Evolutionary conservation across 2,329 filamentous ascomycete species (phyloP).

Genomic region (Colletotrichum echinochloae): DNA sequence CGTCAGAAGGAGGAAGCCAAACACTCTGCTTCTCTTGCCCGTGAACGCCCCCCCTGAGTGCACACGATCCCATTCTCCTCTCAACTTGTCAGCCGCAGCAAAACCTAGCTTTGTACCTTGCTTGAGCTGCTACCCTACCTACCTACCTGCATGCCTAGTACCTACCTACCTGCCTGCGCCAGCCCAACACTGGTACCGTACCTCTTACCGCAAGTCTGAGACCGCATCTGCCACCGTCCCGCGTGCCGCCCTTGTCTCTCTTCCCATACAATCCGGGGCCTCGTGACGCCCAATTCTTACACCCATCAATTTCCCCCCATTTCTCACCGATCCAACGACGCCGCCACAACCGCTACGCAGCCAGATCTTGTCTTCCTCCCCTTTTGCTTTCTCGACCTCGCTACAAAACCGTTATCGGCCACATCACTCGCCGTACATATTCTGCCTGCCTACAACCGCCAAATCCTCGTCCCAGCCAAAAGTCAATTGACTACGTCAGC

Average conservation of each 20-base stretch:
- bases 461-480: not conserved
- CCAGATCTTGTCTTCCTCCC: slow-evolving; percentile 2
- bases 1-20: not conserved
- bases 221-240: slow-evolving; percentile 35
- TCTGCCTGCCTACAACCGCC: not conserved
- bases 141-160: not conserved
- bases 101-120: slow-evolving; percentile 15
- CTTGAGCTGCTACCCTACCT: slow-evolving; percentile 18
- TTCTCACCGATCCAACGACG: slow-evolving; percentile 25
- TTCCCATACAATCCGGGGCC: slow-evolving; percentile 23
- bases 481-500: slow-evolving; percentile 18
- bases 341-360: slow-evolving; percentile 21
- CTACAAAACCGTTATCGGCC: slow-evolving; percentile 2
- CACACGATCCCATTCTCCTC: not conserved
- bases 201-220: slow-evolving; percentile 29
- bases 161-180: slow-evolving; percentile 2
- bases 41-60: not conserved
- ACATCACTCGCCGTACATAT: not conserved
- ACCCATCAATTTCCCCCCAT: slow-evolving; percentile 38
- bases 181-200: not conserved
- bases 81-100: slow-evolving; percentile 2
- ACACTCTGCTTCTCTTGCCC: not conserved
- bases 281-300: slow-evolving; percentile 32
- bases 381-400: not conserved
- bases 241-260: slow-evolving; percentile 35